These are phyloP conservation scores for Alternaria angustiovoidea DNA, from an alignment of 2,329 filamentous ascomycete genomes.

Conservation along the genomic window DNA sequence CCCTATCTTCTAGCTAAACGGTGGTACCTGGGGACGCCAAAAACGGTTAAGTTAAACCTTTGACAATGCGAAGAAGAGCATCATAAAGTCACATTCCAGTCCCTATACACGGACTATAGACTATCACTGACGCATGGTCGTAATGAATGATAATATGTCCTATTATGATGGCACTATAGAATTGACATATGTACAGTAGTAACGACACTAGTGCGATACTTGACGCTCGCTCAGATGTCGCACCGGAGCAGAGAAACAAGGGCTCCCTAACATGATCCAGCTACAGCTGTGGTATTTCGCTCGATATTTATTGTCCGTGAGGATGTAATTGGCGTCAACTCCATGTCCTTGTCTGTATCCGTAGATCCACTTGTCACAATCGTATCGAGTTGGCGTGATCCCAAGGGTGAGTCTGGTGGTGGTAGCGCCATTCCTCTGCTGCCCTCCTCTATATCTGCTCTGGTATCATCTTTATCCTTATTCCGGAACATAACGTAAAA, in stretches of 20 bases:
- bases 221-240: neutral
- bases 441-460: neutral
- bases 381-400: neutral
- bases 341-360: neutral
- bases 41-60: neutral
- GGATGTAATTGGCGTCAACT: neutral
- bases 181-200: neutral
- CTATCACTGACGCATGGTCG: neutral
- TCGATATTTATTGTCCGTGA: neutral
- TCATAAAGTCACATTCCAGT: neutral
- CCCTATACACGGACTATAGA: neutral
- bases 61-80: neutral
- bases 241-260: neutral
- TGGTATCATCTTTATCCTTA: slow-evolving; percentile 22
- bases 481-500: slow-evolving; percentile 38
- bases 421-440: neutral
- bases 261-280: neutral
- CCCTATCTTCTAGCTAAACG: neutral
- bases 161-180: neutral
- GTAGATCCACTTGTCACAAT: neutral
- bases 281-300: neutral
- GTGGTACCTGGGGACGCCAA: neutral
- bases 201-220: neutral
- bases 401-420: neutral
- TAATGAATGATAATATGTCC: neutral